Evolutionary conservation across 371 early-diverging fungal genomes (phyloP).

Genomic region (Mucor lusitanicus): DNA sequence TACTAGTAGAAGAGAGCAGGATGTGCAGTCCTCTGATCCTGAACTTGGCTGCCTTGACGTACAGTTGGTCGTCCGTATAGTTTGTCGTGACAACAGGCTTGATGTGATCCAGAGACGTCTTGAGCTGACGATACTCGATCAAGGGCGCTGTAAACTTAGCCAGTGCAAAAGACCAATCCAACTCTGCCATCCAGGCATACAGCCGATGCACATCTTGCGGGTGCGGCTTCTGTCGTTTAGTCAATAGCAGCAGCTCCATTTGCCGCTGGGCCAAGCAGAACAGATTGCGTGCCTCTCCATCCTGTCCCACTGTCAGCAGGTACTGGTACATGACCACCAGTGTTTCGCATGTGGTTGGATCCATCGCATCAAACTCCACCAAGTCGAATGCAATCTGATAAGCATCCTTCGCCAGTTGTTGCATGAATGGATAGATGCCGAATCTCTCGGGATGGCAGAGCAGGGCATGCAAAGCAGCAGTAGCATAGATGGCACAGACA

Average conservation of each 20-base stretch:
- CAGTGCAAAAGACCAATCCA: constrained; percentile 19
- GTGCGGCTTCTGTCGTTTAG: neutral
- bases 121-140: constrained; percentile 3
- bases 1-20: neutral
- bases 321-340: constrained; percentile 34
- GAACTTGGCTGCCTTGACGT: constrained; percentile 5
- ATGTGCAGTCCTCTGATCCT: constrained; percentile 5
- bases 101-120: neutral
- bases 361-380: constrained; percentile 29
- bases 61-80: neutral
- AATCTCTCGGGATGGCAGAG: constrained; percentile 32
- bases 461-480: constrained; percentile 28
- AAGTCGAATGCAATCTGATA: constrained; percentile 26
- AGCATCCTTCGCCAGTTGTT: constrained; percentile 21
- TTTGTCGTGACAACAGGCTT: neutral
- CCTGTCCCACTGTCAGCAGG: constrained; percentile 10
- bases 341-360: constrained; percentile 27
- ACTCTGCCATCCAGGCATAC: constrained; percentile 20
- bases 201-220: constrained; percentile 9
- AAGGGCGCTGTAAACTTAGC: constrained; percentile 14
- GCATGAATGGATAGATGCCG: constrained; percentile 25
- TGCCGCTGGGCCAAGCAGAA: constrained; percentile 28
- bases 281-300: constrained; percentile 16
- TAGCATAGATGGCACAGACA: constrained; percentile 30
- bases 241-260: neutral